Evolutionary conservation across 192 early-diverging fungal genomes (phyloP).

Genomic region (Rhizoclosmatium globosum): DNA sequence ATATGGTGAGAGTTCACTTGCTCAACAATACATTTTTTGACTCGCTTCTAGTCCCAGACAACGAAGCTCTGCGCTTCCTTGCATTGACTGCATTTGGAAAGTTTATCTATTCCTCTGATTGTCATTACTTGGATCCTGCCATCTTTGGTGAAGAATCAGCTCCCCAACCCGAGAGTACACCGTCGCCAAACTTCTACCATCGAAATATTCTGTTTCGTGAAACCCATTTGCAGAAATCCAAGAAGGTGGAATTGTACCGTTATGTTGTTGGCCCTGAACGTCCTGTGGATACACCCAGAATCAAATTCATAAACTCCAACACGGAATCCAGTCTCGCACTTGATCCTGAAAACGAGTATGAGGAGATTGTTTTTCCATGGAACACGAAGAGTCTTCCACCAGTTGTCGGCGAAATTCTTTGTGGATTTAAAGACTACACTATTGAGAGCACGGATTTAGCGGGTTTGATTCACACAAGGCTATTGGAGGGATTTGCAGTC

Average conservation of each 20-base stretch:
- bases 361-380: conserved; percentile 61
- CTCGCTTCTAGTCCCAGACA: conserved; percentile 51
- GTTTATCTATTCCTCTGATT: conserved; percentile 58
- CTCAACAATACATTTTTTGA: neutral
- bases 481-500: conserved; percentile 58
- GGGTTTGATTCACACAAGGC: conserved; percentile 42
- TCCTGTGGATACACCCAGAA: conserved; percentile 54
- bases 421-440: conserved; percentile 51
- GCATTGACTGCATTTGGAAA: conserved; percentile 49
- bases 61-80: conserved; percentile 59
- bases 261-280: conserved; percentile 34
- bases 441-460: conserved; percentile 35
- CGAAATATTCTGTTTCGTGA: conserved; percentile 48
- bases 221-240: conserved; percentile 31
- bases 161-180: neutral
- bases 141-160: neutral
- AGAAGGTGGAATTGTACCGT: neutral
- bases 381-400: conserved; percentile 47
- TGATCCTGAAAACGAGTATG: neutral
- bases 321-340: conserved; percentile 15
- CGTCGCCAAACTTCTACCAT: conserved; percentile 62
- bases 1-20: conserved; percentile 35
- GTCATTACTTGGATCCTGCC: conserved; percentile 46
- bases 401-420: conserved; percentile 56
- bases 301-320: conserved; percentile 44